Evolutionary conservation across 768 basidiomycete species (phyloP), one percentile per base, ranked within the genome.

Genomic region (Russula sp.): DNA sequence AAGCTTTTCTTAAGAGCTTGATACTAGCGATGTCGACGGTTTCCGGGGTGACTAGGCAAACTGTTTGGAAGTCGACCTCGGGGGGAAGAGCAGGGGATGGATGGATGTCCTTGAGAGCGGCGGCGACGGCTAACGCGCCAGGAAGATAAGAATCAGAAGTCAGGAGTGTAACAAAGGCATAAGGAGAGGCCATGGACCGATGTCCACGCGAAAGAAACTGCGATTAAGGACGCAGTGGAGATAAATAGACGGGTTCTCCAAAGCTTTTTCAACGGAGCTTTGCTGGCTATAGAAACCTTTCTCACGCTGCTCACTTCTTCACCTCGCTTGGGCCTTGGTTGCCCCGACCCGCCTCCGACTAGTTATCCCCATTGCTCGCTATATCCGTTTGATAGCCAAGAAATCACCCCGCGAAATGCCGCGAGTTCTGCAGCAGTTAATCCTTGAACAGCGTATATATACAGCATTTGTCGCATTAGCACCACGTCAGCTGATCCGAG

Each of bases 31-130:
- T 88, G 73, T 91, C 86, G 72, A 98, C 86, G 0, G 90, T 87
- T 71, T 97, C 93, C 56, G 97, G 97, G 32, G 96, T 96, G 63
- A 96, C 92, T 46, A 99, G 76, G 75, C 93, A 97, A 63, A 94
- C 86, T 14, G 88, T 90, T 64, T 87, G 79, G 70, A 90, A 90
- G 52, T 86, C 79, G 60, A 86, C 81, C 70, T 84, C 80, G 56
- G 85, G 83, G 34, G 81, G 73, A 48, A 77, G 71, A 25, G 83
- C 74, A 8, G 85, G 83, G 46, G 75, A 73, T 18, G 82, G 79
- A 69, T 95, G 93, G 45, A 92, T 71, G 63, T 94, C 90, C 58
- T 82, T 83, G 67, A 99, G 81, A 16, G 96, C 90, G 57, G 88
- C 90, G 36, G 84, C 89, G 69, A 93, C 79, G 61, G 88, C 83